Evolutionary conservation across 768 basidiomycete genomes (phyloP), one percentile per base, ranked within the genome.

Genomic region (Panaeolus cyanescens): DNA sequence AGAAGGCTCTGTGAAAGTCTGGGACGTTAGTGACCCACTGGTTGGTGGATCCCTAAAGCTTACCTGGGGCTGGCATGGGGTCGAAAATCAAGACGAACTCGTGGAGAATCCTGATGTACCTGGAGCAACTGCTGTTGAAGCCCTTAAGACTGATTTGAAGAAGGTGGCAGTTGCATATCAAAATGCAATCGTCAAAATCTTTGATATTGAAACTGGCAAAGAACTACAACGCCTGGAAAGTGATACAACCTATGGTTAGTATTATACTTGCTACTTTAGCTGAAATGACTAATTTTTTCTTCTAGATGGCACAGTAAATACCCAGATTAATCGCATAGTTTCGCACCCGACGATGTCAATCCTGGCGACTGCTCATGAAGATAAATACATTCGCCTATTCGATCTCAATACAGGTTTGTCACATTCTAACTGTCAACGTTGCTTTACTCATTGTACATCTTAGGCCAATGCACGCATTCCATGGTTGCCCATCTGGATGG

Each of bases 281-380:
- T 60, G 56, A 64, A 12, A 54, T 60, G 20, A 10, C 42, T 37
- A 22, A 54, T 40, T 20, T 42, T 33, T 39, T n/a, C n/a, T 56
- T 62, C 54, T 72, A 89, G 95, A 95, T 68, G 90, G 85, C 2
- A 86, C 90, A 12, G 80, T 86, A 33, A 82, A 82, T 12, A 91
- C 90, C 1, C 94, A 95, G 71, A 88, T 93, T 63, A 97, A 95
- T 74, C 83, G 87, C 61, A 86, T 96, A 62, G 87, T 86, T 31
- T 95, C 95, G 36, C 95, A 97, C 78, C 95, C 95, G 7, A 95
- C 92, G 2, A 88, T 93, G 84, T 85, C 92, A 5, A 77, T 96
- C 22, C 84, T 99, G 37, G 87, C 96, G 5, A 91, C 93, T 25
- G 97, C 88, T 0, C 92, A 96, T 71, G 96, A 98, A 75, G 96